A percentile compares a stretch with the other conserved stretches of the same genome.
phyloP scores from a whole-genome alignment of 208 protist species.

The Wallacemonas sp. region DNA sequence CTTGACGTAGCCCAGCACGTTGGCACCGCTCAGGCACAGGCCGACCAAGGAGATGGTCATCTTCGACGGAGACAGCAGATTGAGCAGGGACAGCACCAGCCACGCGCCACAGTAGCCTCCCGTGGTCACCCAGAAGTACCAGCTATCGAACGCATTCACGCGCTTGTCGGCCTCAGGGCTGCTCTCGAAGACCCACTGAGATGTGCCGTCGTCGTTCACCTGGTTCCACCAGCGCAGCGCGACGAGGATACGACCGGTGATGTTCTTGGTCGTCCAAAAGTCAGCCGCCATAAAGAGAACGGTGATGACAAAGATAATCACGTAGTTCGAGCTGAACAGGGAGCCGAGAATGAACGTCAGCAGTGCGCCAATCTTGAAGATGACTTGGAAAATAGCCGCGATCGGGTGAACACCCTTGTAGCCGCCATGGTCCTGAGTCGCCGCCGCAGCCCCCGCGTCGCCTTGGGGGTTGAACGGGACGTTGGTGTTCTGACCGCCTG shows the following conservation, averaged over 20 bases:
- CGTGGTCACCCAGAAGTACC: slow-evolving; percentile 82
- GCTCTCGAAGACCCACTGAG: slow-evolving; percentile 95
- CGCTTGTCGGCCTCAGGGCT: slow-evolving; percentile 52
- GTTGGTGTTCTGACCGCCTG: slow-evolving; percentile 1
- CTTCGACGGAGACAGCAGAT: slow-evolving; percentile 58
- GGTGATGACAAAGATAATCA: slow-evolving; percentile 86
- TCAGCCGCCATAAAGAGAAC: slow-evolving; percentile 90
- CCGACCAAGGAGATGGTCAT: slow-evolving; percentile 71
- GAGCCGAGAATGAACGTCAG: slow-evolving; percentile 78
- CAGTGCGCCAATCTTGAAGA: slow-evolving; percentile 86
- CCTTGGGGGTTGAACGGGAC: slow-evolving; percentile 11
- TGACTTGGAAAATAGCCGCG: slow-evolving; percentile 84
- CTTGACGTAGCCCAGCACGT: slow-evolving; percentile 86
- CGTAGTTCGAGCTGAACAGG: slow-evolving; percentile 65
- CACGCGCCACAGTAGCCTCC: slow-evolving; percentile 55
- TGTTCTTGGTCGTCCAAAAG: slow-evolving; percentile 96
- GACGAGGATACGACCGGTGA: slow-evolving; percentile 93
- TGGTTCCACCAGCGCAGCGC: slow-evolving; percentile 96
- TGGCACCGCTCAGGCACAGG: slow-evolving; percentile 53
- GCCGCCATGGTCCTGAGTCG: slow-evolving; percentile 27
- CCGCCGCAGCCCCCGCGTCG: not conserved
- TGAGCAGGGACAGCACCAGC: slow-evolving; percentile 74
- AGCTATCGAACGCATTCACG: slow-evolving; percentile 80
- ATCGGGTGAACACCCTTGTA: slow-evolving; percentile 89
- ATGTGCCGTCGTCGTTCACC: slow-evolving; percentile 90